Evolutionary conservation across 2,329 filamentous ascomycete genomes (phyloP).

Genomic region (Septoria linicola): DNA sequence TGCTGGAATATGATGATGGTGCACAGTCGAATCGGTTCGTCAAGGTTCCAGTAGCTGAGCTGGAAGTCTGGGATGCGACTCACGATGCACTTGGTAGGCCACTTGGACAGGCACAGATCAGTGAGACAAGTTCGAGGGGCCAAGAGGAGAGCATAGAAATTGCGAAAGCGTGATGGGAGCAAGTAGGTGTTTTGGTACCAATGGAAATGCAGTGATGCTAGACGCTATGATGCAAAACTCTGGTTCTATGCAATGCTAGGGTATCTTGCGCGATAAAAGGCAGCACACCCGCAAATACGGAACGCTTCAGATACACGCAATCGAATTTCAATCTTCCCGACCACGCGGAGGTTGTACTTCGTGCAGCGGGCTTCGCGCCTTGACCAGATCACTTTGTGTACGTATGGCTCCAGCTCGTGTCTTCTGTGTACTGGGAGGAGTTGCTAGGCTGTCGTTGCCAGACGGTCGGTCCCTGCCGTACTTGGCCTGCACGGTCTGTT

Average conservation of each 20-base stretch:
- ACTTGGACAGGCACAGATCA: neutral
- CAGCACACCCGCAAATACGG: neutral
- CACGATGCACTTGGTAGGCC: constrained; percentile 50
- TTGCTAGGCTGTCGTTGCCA: constrained; percentile 12
- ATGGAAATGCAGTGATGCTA: no score
- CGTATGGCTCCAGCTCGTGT: constrained; percentile 20
- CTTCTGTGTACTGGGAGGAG: constrained; percentile 22
- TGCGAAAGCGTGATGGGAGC: neutral
- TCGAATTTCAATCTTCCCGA: neutral
- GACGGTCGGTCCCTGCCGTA: constrained; percentile 11
- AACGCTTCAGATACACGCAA: constrained; percentile 1
- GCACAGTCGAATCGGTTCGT: constrained; percentile 52
- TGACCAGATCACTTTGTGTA: constrained; percentile 22
- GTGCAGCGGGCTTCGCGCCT: constrained; percentile 26
- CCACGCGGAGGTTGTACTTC: constrained; percentile 1
- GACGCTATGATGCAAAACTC: no score
- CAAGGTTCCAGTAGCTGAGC: constrained; percentile 52
- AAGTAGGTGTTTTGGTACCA: no score
- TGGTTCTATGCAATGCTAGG: neutral
- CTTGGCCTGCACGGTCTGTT: constrained; percentile 17
- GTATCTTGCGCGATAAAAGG: constrained; percentile 1
- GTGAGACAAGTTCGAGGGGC: neutral
- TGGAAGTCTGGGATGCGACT: constrained; percentile 56
- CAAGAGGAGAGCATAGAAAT: neutral
- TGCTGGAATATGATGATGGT: constrained; percentile 52